Evolutionary conservation across 805 yeast species (phyloP), one percentile per base, ranked within the genome.

Genomic region (Barnettozyma wickerhamii): DNA sequence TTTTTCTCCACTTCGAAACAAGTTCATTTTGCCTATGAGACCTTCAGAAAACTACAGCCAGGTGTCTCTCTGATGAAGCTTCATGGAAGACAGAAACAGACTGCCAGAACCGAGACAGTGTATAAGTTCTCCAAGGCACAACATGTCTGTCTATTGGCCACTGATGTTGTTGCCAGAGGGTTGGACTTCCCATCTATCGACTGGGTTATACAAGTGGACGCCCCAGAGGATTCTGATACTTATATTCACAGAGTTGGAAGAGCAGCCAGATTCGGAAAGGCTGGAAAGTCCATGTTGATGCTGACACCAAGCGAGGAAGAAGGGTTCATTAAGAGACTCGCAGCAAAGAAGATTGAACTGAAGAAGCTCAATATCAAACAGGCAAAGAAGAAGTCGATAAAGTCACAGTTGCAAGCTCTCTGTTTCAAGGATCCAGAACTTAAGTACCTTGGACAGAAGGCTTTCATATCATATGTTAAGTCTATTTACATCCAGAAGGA

Each of bases 131-230:
- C 58, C 13, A 56, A 52, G 34, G 60, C 55, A 12, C 79, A 77
- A 45, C 71, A 80, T 19, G 77, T 90, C 1, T 65, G 58, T 84
- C 95, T 93, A 19, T 69, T 93, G 60, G 90, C 99, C 2, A 93
- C 99, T 0, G 99, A 93, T 69, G 96, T 93, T 12, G 97, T 98
- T 5, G 97, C 98, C 0, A 75, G 99, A 59, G 99, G 99, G 19
- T 74, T 93, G 17, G 99, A 93, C 66, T 84, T 93, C 35, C 95
- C 97, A 1, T 91, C 91, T 28, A 96, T 93, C 10, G 98, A 93
- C 52, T 68, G 90, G 45, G 98, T 91, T 5, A 66, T 93, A 18
- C 99, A 93, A 59, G 59, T 91, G 10, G 98, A 93, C 53, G 95
- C 96, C 0, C 99, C 99, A 2, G 81, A 88, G 1, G 96, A 91